Percentiles rank a stretch among this genome's conserved stretches.
Conservation (phyloP, 2,329 filamentous ascomycete species). For the Fusarium torreyae region DNA sequence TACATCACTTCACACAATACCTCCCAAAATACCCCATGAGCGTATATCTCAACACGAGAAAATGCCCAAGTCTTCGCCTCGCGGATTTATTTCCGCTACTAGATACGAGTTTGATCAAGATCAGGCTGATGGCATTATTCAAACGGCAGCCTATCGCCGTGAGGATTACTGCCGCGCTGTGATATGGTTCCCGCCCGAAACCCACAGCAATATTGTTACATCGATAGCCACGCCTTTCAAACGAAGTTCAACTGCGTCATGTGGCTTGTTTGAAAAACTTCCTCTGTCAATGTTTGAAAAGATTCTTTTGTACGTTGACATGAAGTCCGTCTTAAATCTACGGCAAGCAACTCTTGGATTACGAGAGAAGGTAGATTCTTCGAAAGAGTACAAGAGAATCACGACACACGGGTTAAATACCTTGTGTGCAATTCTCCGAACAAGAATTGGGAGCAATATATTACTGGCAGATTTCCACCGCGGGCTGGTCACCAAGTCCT, state of each 20-base stretch:
- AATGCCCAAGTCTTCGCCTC: constrained; percentile 26
- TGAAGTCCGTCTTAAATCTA: constrained; percentile 52
- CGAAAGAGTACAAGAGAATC: constrained; percentile 48
- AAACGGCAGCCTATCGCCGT: constrained; percentile 50
- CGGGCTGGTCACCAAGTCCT: constrained; percentile 49
- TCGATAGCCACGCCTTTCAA: constrained; percentile 52
- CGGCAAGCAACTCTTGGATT: constrained; percentile 49
- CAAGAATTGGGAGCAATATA: constrained; percentile 44
- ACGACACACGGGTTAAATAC: constrained; percentile 48
- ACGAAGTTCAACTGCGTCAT: constrained; percentile 37
- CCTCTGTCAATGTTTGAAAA: constrained; percentile 53
- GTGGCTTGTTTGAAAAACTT: constrained; percentile 50
- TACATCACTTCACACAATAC: too few relatives aligned
- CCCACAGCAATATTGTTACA: constrained; percentile 47
- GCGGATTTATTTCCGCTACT: constrained; percentile 57
- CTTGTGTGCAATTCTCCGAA: constrained; percentile 52
- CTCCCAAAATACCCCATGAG: neutral
- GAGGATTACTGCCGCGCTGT: constrained; percentile 49
- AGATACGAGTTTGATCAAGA: constrained; percentile 45
- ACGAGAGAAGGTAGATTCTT: constrained; percentile 44
- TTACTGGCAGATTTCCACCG: constrained; percentile 46
- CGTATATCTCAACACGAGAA: neutral
- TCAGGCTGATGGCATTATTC: constrained; percentile 51
- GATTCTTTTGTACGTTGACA: constrained; percentile 50
- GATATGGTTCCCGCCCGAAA: constrained; percentile 53